Evolutionary conservation across 2,329 filamentous ascomycete genomes (phyloP).

Genomic region (Westerdykella aurantiaca): DNA sequence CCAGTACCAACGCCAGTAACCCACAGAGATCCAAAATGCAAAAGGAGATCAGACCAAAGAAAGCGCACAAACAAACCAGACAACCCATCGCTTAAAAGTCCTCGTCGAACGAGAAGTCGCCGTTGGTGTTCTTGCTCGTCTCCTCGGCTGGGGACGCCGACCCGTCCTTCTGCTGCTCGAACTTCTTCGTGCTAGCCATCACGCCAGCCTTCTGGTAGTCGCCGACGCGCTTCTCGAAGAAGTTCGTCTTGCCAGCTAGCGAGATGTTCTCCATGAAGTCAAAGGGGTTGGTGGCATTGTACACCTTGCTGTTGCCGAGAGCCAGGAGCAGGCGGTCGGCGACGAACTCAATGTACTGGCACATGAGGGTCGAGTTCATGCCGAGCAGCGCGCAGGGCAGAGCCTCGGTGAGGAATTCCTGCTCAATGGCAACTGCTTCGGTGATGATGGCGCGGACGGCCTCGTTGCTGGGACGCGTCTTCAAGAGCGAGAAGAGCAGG

Average conservation of each 20-base stretch:
- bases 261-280: slow-evolving; percentile 99
- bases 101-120: slow-evolving; percentile 90
- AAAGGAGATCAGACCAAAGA: slow-evolving; percentile 12
- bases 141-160: slow-evolving; percentile 40
- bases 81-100: slow-evolving; percentile 66
- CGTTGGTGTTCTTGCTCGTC: slow-evolving; percentile 44
- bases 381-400: slow-evolving; percentile 88
- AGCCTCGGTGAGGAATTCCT: slow-evolving; percentile 96
- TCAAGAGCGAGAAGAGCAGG: slow-evolving; percentile 93
- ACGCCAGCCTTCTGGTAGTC: slow-evolving; percentile 99
- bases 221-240: slow-evolving; percentile 99
- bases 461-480: slow-evolving; percentile 79
- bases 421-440: slow-evolving; percentile 89
- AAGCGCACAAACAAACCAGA: slow-evolving; percentile 4
- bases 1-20: slow-evolving; percentile 1
- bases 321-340: slow-evolving; percentile 90
- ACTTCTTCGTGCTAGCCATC: slow-evolving; percentile 83
- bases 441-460: slow-evolving; percentile 82
- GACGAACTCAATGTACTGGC: slow-evolving; percentile 99
- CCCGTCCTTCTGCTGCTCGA: slow-evolving; percentile 45
- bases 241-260: slow-evolving; percentile 98
- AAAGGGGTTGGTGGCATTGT: slow-evolving; percentile 85
- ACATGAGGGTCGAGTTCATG: slow-evolving; percentile 97
- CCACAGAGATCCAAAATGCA: slow-evolving; percentile 10
- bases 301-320: slow-evolving; percentile 90